Evolutionary conservation across 1,284 basidiomycete genomes (phyloP).

Genomic region (Cronartium quercuum): DNA sequence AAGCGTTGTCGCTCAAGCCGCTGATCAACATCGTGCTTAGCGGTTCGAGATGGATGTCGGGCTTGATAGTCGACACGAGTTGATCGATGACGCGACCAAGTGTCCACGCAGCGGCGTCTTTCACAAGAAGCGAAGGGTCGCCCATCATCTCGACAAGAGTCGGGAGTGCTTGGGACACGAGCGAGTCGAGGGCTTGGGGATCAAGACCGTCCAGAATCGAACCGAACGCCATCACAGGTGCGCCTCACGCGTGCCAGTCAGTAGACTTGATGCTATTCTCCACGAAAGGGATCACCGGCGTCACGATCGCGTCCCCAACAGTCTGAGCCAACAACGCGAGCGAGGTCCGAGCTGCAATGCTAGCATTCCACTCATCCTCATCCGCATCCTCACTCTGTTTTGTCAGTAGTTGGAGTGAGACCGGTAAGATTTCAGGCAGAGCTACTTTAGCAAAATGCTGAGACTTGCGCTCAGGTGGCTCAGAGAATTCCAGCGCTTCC

Average conservation of each 20-base stretch:
- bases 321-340: slow-evolving; percentile 81
- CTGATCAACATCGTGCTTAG: slow-evolving; percentile 75
- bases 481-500: slow-evolving; percentile 85
- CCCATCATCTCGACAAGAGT: slow-evolving; percentile 93
- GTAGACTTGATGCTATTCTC: slow-evolving; percentile 85
- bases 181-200: slow-evolving; percentile 72
- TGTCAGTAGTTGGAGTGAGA: slow-evolving; percentile 78
- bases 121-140: slow-evolving; percentile 77
- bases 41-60: slow-evolving; percentile 77
- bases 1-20: slow-evolving; percentile 67
- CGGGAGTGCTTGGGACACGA: slow-evolving; percentile 89
- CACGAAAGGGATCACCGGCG: slow-evolving; percentile 92
- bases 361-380: slow-evolving; percentile 97
- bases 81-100: slow-evolving; percentile 90
- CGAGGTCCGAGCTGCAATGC: slow-evolving; percentile 96
- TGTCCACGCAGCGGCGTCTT: slow-evolving; percentile 97
- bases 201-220: slow-evolving; percentile 96
- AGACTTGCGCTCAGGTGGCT: slow-evolving; percentile 78
- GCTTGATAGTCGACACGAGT: slow-evolving; percentile 77
- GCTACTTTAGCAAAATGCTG: slow-evolving; percentile 91
- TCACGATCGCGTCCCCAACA: slow-evolving; percentile 83
- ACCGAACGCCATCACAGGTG: slow-evolving; percentile 96
- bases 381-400: slow-evolving; percentile 95
- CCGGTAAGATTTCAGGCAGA: slow-evolving; percentile 86
- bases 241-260: slow-evolving; percentile 93